phyloP scores from a whole-genome alignment of 2,329 filamentous ascomycete species.

The Cladosporium sp. region DNA sequence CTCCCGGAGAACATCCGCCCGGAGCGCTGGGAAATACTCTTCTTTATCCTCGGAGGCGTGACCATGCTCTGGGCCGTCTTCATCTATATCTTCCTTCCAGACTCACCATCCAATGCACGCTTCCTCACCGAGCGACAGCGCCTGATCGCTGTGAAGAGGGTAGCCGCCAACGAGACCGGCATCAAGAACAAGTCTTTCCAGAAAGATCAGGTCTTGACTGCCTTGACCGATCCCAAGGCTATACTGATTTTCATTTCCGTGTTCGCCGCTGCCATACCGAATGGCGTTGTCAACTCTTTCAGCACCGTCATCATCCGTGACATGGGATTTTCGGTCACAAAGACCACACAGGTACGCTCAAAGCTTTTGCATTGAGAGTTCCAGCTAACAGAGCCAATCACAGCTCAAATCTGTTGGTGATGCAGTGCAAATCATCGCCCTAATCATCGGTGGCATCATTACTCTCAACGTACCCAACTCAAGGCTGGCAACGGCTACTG shows the following conservation, averaged over 20 bases:
- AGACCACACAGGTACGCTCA: slow-evolving; percentile 22
- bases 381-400: neutral
- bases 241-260: slow-evolving; percentile 48
- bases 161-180: slow-evolving; percentile 36
- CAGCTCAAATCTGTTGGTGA: slow-evolving; percentile 35
- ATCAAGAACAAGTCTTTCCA: slow-evolving; percentile 40
- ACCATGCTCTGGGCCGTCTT: slow-evolving; percentile 37
- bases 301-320: slow-evolving; percentile 53
- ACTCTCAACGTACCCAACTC: slow-evolving; percentile 33
- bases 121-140: slow-evolving; percentile 53
- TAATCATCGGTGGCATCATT: slow-evolving; percentile 33
- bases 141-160: slow-evolving; percentile 51
- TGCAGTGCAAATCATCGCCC: slow-evolving; percentile 36
- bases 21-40: slow-evolving; percentile 32
- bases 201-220: slow-evolving; percentile 49
- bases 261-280: slow-evolving; percentile 44
- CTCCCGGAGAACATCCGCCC: slow-evolving; percentile 26
- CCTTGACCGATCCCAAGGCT: slow-evolving; percentile 51
- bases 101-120: slow-evolving; percentile 55
- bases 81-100: slow-evolving; percentile 55
- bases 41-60: slow-evolving; percentile 32
- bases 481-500: slow-evolving; percentile 20
- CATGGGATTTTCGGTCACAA: slow-evolving; percentile 47
- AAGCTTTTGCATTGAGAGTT: too few species aligned
- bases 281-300: slow-evolving; percentile 54